Evolutionary conservation across 1,139 yeast genomes (phyloP), one percentile per base, ranked within the genome.

Genomic region (Lodderomyces jiufengensis): DNA sequence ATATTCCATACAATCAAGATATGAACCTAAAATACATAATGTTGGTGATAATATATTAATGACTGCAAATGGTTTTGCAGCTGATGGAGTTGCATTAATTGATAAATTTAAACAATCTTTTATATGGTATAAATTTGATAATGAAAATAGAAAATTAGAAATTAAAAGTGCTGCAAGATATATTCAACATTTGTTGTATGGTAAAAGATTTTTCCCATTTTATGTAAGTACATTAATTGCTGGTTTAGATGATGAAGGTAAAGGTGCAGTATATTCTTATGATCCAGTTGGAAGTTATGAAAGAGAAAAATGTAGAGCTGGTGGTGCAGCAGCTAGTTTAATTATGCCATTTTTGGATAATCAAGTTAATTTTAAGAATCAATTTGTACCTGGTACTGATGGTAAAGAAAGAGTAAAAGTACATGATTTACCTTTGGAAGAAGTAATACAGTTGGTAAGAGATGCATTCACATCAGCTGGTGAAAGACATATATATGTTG

Each of bases 281-380:
- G 98, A 92, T 57, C 98, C 98, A 1, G 96, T 92, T 40, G 98
- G 98, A 5, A 86, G 96, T 2, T 94, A 92, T 58, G 98, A 94
- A 65, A 79, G 97, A 54, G 97, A 90, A 59, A 95, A 88, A 57
- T 87, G 97, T 64, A 78, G 97, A 54, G 97, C 97, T 1, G 97
- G 95, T 43, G 98, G 98, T 31, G 94, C 97, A 6, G 97, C 97
- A 24, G 94, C 97, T 2, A 80, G 92, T 48, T 76, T 92, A 61
- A 88, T 92, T 52, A 90, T 88, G 94, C 98, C 98, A 4, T 92
- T 92, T 60, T 76, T 92, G 55, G 98, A 92, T 61, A 92, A 90
- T 62, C 98, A 94, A 68, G 98, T 94, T 46, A 84, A 86, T 59
- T 85, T 86, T 64, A 88, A 90, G 61, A 92, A 92, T 66, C 98